These are phyloP conservation scores for Musa acuminata DNA, from an alignment of 176 grass and related monocot species.

Conservation along the genomic window DNA sequence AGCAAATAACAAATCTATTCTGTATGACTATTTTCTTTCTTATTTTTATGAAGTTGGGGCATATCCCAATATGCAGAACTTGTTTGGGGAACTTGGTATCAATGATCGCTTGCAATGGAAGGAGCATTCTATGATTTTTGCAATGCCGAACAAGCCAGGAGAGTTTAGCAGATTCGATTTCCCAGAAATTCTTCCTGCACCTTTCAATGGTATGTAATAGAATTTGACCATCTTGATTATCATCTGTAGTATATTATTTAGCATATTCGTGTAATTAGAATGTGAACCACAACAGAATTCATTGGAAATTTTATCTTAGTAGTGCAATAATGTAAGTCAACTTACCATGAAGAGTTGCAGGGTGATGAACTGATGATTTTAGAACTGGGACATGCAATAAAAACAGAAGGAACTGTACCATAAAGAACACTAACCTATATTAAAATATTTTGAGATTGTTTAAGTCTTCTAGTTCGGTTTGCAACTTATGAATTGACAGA, in stretches of 20 bases:
- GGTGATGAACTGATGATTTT: neutral
- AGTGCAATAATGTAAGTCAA: neutral
- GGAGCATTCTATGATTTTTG: slow-evolving; percentile 99
- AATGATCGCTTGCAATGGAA: slow-evolving; percentile 98
- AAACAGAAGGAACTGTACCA: neutral
- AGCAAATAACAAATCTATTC: neutral
- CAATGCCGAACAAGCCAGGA: slow-evolving; percentile 92
- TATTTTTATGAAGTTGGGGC: slow-evolving; percentile 59
- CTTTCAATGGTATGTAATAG: slow-evolving; percentile 58
- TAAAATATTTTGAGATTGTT: neutral
- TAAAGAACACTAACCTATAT: too few relatives aligned
- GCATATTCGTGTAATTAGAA: neutral
- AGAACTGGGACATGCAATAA: neutral
- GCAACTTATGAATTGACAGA: neutral
- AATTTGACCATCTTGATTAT: neutral
- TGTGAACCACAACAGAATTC: neutral
- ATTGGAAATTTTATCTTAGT: neutral
- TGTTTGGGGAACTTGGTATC: slow-evolving; percentile 93
- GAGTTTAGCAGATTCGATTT: slow-evolving; percentile 98
- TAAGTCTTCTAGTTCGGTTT: neutral
- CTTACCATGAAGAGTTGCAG: too few relatives aligned
- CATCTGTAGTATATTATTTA: neutral
- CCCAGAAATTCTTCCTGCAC: slow-evolving; percentile 75
- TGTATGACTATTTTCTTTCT: neutral
- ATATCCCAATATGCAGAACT: slow-evolving; percentile 96